Percentiles rank a stretch among this genome's conserved stretches.
phyloP scores from a whole-genome alignment of 371 early-diverging fungal genomes.

The Fennellomyces sp. region DNA sequence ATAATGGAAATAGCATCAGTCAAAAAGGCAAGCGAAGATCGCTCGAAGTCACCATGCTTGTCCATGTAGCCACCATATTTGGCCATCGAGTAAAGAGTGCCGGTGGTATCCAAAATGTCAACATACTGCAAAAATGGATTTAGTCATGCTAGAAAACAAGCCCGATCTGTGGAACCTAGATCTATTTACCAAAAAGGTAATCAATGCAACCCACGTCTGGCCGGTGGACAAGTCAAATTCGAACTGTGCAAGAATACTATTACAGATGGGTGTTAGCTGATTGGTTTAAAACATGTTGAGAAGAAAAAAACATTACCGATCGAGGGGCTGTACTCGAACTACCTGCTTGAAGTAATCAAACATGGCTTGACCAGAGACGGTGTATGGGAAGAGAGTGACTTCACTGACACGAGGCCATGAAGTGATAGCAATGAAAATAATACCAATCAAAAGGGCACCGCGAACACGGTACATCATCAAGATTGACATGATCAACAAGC shows the following conservation, averaged over 20 bases:
- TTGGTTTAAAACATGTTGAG: background rate
- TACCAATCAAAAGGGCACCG: slow-evolving; percentile 76
- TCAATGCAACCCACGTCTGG: slow-evolving; percentile 78
- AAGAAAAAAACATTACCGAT: slow-evolving; percentile 18
- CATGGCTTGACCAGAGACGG: slow-evolving; percentile 58
- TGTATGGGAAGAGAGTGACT: slow-evolving; percentile 79
- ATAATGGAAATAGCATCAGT: slow-evolving; percentile 69
- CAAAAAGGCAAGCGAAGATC: slow-evolving; percentile 73
- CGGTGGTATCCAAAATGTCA: slow-evolving; percentile 82
- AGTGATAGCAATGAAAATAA: slow-evolving; percentile 69
- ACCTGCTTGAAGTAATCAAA: slow-evolving; percentile 77
- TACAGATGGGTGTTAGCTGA: background rate
- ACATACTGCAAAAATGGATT: slow-evolving; percentile 51
- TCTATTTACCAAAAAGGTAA: slow-evolving; percentile 63
- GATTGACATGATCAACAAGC: slow-evolving; percentile 69
- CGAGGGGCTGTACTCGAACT: slow-evolving; percentile 66
- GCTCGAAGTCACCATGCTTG: slow-evolving; percentile 76
- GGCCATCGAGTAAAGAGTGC: slow-evolving; percentile 82
- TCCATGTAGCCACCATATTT: slow-evolving; percentile 80
- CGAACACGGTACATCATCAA: slow-evolving; percentile 68
- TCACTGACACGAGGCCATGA: slow-evolving; percentile 67
- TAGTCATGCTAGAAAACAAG: no score
- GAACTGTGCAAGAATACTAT: slow-evolving; percentile 58
- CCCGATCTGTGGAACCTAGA: no score
- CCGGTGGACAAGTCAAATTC: slow-evolving; percentile 64